Evolutionary conservation across 106 monocot genomes (phyloP).

Genomic region (Apostasia shenzhenica): DNA sequence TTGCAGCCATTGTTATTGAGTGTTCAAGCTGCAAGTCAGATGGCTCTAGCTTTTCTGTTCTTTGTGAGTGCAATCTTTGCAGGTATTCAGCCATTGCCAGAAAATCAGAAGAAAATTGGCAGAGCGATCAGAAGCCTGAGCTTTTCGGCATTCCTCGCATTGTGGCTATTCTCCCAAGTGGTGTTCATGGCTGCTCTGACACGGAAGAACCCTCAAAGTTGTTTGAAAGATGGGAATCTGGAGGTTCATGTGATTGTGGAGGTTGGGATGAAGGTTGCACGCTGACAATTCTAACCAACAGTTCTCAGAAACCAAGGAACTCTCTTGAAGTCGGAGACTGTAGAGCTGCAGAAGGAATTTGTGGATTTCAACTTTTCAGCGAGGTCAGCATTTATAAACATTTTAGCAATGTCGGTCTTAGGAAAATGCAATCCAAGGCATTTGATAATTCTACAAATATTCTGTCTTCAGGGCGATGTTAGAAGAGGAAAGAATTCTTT

Average conservation of each 20-base stretch:
- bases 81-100: not conserved
- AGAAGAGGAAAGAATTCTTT: slow-evolving; percentile 36
- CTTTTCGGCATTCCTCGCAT: slow-evolving; percentile 9
- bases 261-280: slow-evolving; percentile 97
- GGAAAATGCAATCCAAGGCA: too few relatives aligned
- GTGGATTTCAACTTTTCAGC: slow-evolving; percentile 43
- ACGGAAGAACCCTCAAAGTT: slow-evolving; percentile 47
- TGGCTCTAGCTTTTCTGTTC: not conserved
- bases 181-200: slow-evolving; percentile 52
- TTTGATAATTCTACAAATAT: not conserved
- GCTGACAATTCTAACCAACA: slow-evolving; percentile 42
- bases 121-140: not conserved
- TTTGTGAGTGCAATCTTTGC: not conserved
- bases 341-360: slow-evolving; percentile 8
- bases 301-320: slow-evolving; percentile 6
- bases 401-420: not conserved
- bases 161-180: slow-evolving; percentile 53
- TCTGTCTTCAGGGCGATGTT: slow-evolving; percentile 30
- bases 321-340: slow-evolving; percentile 4
- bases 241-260: slow-evolving; percentile 90
- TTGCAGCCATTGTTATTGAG: slow-evolving; percentile 52
- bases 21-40: slow-evolving; percentile 10
- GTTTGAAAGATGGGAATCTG: slow-evolving; percentile 77
- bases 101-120: slow-evolving; percentile 1
- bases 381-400: slow-evolving; percentile 33